Percentiles rank a stretch among this genome's conserved stretches.
Conservation (phyloP, 345 rosid genomes). For the Cardamine resedifolia region DNA sequence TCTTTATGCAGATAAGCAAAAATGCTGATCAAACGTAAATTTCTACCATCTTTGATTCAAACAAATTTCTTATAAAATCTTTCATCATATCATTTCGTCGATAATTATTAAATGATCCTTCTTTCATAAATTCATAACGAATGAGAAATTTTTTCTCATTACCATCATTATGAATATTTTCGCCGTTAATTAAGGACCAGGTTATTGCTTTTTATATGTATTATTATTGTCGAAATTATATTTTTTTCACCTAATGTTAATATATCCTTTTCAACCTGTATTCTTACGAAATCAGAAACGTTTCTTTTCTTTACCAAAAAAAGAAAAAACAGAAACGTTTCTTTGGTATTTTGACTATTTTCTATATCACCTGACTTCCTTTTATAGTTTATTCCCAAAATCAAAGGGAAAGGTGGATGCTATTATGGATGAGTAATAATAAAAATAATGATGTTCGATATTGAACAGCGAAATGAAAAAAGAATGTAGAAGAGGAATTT, state of each 20-base stretch:
- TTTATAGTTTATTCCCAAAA: background rate
- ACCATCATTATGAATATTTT: background rate
- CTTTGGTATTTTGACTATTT: background rate
- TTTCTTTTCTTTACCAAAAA: too few species aligned
- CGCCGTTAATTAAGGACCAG: background rate
- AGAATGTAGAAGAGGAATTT: background rate
- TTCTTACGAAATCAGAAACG: background rate
- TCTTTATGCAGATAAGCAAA: background rate
- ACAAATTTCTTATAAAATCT: background rate
- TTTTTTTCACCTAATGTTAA: background rate
- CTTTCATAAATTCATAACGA: background rate
- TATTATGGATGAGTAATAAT: background rate
- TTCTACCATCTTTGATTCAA: background rate
- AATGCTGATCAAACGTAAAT: background rate
- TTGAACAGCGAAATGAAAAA: too few species aligned
- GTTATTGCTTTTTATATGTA: background rate
- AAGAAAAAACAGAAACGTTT: background rate
- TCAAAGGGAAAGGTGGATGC: background rate
- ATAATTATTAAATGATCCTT: background rate
- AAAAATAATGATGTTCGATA: background rate
- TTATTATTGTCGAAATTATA: background rate
- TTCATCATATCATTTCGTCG: background rate
- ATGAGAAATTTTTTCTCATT: background rate
- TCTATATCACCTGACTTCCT: background rate
- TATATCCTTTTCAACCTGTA: background rate